These are phyloP conservation scores for Xylaria flabelliformis DNA, from an alignment of 495 filamentous ascomycete species.

Conservation along the genomic window DNA sequence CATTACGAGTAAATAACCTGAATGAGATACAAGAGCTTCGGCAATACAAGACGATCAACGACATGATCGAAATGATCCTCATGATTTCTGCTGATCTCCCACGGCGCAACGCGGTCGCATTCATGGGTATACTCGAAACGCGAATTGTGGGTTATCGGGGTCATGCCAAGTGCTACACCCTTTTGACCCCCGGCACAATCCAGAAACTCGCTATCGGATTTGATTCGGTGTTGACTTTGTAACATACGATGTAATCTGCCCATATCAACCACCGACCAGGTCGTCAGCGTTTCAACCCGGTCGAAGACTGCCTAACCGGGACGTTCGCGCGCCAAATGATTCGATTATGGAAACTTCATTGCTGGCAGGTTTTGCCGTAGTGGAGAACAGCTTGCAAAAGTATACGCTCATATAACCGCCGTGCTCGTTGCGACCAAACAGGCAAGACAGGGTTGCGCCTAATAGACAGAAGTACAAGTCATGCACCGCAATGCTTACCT, in stretches of 20 bases:
- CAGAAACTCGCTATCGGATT: slow-evolving; percentile 13
- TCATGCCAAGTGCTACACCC: slow-evolving; percentile 5
- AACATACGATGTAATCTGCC: slow-evolving; percentile 17
- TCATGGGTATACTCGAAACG: not conserved
- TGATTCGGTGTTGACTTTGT: not conserved
- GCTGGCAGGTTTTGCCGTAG: slow-evolving; percentile 9
- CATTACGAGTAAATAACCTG: not conserved
- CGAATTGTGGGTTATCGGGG: slow-evolving; percentile 5
- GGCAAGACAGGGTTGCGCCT: not conserved
- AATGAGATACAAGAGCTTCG: not conserved
- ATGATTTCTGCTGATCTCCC: slow-evolving; percentile 19
- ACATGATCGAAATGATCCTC: slow-evolving; percentile 12
- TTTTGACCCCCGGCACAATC: not conserved
- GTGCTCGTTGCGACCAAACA: not conserved
- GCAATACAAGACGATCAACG: not conserved
- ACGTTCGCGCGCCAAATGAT: slow-evolving; percentile 15
- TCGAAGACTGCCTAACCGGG: slow-evolving; percentile 8
- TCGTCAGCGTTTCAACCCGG: slow-evolving; percentile 14
- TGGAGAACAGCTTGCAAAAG: not conserved
- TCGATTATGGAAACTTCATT: not conserved
- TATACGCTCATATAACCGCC: not conserved
- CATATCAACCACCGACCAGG: slow-evolving; percentile 8
- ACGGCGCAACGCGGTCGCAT: slow-evolving; percentile 1
- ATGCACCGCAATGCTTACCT: slow-evolving; percentile 7
- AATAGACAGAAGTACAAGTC: not conserved